Evolutionary conservation across 805 yeast genomes (phyloP).

Genomic region (Saccharomyces jurei): DNA sequence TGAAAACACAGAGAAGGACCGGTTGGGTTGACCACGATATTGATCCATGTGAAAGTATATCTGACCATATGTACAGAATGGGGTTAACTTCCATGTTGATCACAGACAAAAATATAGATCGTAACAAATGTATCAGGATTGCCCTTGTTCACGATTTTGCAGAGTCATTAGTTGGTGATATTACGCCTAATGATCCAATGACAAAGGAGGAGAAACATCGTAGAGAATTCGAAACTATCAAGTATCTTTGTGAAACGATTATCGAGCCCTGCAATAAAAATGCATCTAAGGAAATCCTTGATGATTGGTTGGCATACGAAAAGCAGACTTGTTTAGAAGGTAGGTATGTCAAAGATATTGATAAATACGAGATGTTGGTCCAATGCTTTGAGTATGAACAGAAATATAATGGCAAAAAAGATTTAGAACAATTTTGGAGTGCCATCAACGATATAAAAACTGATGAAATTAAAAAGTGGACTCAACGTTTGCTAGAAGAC

Average conservation of each 20-base stretch:
- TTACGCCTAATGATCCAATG: slow-evolving; percentile 71
- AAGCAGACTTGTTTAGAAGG: slow-evolving; percentile 76
- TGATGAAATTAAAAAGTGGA: slow-evolving; percentile 60
- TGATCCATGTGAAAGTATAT: slow-evolving; percentile 48
- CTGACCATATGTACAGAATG: slow-evolving; percentile 95
- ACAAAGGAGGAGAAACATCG: slow-evolving; percentile 74
- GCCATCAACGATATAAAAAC: slow-evolving; percentile 60
- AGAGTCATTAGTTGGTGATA: slow-evolving; percentile 90
- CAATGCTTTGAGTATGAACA: slow-evolving; percentile 81
- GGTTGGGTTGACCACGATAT: slow-evolving; percentile 77
- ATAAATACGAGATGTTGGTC: slow-evolving; percentile 77
- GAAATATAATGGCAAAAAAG: slow-evolving; percentile 43
- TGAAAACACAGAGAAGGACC: slow-evolving; percentile 76
- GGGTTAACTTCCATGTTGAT: slow-evolving; percentile 69
- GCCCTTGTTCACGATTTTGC: slow-evolving; percentile 91
- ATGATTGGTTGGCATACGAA: slow-evolving; percentile 85
- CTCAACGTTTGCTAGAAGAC: slow-evolving; percentile 47
- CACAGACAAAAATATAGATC: slow-evolving; percentile 41
- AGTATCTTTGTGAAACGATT: slow-evolving; percentile 47
- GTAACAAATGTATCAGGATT: slow-evolving; percentile 68
- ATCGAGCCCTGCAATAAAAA: slow-evolving; percentile 52
- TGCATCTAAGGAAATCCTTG: slow-evolving; percentile 57
- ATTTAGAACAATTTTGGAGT: slow-evolving; percentile 59
- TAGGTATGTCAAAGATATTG: slow-evolving; percentile 83
- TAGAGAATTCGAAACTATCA: slow-evolving; percentile 66